Base-by-base conservation (phyloP, 2,329 filamentous ascomycete species). In the Verticillium tricorpus region DNA sequence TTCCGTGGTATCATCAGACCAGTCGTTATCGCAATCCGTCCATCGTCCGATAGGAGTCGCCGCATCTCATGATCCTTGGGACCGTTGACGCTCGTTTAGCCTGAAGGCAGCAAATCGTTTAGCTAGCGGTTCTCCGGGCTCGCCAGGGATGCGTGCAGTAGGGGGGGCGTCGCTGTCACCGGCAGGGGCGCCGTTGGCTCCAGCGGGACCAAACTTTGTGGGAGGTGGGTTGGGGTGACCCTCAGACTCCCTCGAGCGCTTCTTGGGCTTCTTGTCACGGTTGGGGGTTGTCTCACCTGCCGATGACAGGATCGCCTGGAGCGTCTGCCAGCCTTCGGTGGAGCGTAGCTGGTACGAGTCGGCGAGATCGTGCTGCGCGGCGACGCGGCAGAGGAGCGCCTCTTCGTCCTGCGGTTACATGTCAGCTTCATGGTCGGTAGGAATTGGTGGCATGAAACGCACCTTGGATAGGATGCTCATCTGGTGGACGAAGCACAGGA, bases 231-330 rank as follows among this genome's bases (percentile, higher is more conserved):
- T 69, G 67, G 68, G 70, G 66, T 72, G 70, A 68, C 68, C 76
- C 72, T 73, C 74, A 70, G 72, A 70, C 68, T 76, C 74, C 71
- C 78, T 79, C 73, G 73, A 77, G 73, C 86, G 90, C 84, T 95
- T 96, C 40, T 45, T 59, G 37, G 19, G 25, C 9, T 40, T 45
- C 39, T 25, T 45, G 56, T 39, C 57, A 40, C 57, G 25, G 12
- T 45, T 22, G 77, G 88, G 89, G 86, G 89, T 87, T 87, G 89
- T 89, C 91, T 97, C 93, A 96, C 93, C 92, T 85, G 92, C 93
- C 87, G 93, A 91, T 88, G 95, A 88, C 80, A 98, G 86, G 75
- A 99, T 96, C 76, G 91, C 89, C 78, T 94, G 85, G 72, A 99
- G 84, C 63, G 92, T 98, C 76, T 93, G 91, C 95, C 95, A 99